These are phyloP conservation scores for Geoglossum cookeanum DNA, from an alignment of 2,329 filamentous ascomycete genomes.

Conservation along the genomic window DNA sequence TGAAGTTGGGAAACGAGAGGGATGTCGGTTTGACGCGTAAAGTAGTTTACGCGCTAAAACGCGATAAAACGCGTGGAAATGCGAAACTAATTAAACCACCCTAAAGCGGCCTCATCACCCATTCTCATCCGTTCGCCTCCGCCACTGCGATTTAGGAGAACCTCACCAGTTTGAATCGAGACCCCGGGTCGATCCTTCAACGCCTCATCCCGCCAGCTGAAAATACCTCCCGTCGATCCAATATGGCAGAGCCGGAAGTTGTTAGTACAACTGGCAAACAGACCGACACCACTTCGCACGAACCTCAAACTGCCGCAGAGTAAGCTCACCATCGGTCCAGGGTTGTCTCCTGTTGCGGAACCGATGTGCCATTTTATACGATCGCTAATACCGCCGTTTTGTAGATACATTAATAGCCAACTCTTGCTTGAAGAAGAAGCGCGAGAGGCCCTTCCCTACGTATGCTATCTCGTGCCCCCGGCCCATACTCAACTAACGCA, in stretches of 20 bases:
- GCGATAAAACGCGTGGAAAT: not conserved
- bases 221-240: not conserved
- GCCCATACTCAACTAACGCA: constrained; percentile 5
- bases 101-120: not conserved
- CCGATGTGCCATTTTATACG: not conserved
- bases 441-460: constrained; percentile 83
- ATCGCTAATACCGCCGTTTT: not conserved
- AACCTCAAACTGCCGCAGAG: constrained; percentile 33
- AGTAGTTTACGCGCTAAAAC: not conserved
- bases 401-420: constrained; percentile 71
- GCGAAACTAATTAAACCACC: not conserved
- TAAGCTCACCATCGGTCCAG: constrained; percentile 7
- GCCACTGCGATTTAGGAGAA: not conserved
- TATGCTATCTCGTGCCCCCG: constrained; percentile 25
- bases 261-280: constrained; percentile 13
- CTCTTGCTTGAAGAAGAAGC: constrained; percentile 86
- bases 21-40: not conserved
- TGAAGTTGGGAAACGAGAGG: not conserved
- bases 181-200: too few relatives aligned
- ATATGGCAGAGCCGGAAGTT: not conserved
- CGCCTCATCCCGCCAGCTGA: not conserved
- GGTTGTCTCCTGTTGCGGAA: not conserved
- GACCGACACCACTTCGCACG: constrained; percentile 21
- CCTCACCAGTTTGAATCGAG: not conserved
- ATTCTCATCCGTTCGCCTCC: not conserved